Evolutionary conservation across 768 basidiomycete species (phyloP).

Genomic region (Lactarius vividus): DNA sequence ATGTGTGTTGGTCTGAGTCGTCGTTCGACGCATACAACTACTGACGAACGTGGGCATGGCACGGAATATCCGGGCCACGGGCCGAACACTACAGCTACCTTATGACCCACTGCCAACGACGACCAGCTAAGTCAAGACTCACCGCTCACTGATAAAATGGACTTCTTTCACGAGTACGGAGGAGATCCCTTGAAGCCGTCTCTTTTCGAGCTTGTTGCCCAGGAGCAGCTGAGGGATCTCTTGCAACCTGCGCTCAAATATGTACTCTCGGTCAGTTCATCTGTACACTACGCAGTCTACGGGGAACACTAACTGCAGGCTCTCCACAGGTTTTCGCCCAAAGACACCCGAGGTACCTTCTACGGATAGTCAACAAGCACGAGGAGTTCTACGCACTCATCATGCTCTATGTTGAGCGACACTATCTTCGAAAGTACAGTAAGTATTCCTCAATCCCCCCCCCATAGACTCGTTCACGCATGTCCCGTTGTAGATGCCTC

Average conservation of each 20-base stretch:
- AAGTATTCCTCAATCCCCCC: slow-evolving; percentile 31
- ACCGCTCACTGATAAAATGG: slow-evolving; percentile 45
- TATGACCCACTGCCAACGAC: background rate
- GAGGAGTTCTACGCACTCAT: slow-evolving; percentile 92
- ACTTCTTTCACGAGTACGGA: slow-evolving; percentile 78
- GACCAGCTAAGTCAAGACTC: background rate
- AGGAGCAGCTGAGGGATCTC: slow-evolving; percentile 89
- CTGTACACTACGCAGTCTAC: background rate
- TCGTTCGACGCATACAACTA: background rate
- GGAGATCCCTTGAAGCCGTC: slow-evolving; percentile 74
- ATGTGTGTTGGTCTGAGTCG: background rate
- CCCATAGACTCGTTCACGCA: slow-evolving; percentile 1
- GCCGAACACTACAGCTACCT: background rate
- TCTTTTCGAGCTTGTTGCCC: slow-evolving; percentile 88
- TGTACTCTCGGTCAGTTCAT: slow-evolving; percentile 71
- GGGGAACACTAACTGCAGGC: background rate
- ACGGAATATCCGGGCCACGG: background rate
- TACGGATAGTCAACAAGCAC: slow-evolving; percentile 89
- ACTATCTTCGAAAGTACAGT: slow-evolving; percentile 89
- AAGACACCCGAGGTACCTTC: slow-evolving; percentile 86
- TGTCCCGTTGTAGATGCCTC: slow-evolving; percentile 66
- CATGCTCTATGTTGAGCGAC: slow-evolving; percentile 86
- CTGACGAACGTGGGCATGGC: too few relatives aligned
- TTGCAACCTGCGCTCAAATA: slow-evolving; percentile 95
- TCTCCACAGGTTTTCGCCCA: slow-evolving; percentile 82